Evolutionary conservation across 495 filamentous ascomycete genomes (phyloP).

Genomic region (Apodospora peruviana): DNA sequence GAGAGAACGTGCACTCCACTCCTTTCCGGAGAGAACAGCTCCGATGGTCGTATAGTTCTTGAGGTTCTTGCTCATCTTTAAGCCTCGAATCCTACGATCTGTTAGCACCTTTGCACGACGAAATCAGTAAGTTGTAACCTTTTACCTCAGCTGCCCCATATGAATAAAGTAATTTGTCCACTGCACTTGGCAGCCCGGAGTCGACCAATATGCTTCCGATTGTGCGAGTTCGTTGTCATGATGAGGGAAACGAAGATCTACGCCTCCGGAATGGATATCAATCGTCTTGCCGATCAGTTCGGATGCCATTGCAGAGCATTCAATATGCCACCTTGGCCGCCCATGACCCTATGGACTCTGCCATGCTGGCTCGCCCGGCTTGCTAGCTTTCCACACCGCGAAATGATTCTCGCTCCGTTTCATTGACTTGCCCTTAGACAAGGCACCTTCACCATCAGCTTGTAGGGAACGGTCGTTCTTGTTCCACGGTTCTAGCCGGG

Average conservation of each 20-base stretch:
- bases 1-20: constrained; percentile 60
- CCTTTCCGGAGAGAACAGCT: constrained; percentile 46
- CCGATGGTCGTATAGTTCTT: constrained; percentile 81
- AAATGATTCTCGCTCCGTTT: constrained; percentile 59
- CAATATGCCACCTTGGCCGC: constrained; percentile 78
- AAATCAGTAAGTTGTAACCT: not conserved
- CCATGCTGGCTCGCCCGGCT: constrained; percentile 75
- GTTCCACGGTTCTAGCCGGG: constrained; percentile 61
- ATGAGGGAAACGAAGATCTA: constrained; percentile 75
- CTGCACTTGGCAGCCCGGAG: constrained; percentile 37
- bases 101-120: constrained; percentile 1
- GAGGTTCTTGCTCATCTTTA: constrained; percentile 74
- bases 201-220: constrained; percentile 62
- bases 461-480: constrained; percentile 59
- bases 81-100: constrained; percentile 52
- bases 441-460: constrained; percentile 71
- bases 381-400: constrained; percentile 73
- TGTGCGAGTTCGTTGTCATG: constrained; percentile 81
- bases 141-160: constrained; percentile 55
- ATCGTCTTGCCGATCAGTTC: constrained; percentile 62
- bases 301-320: constrained; percentile 80
- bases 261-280: constrained; percentile 75
- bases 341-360: constrained; percentile 65
- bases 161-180: constrained; percentile 85
- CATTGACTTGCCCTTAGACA: constrained; percentile 36